Conservation (phyloP, 768 basidiomycete genomes). For the Kwoniella pini region DNA sequence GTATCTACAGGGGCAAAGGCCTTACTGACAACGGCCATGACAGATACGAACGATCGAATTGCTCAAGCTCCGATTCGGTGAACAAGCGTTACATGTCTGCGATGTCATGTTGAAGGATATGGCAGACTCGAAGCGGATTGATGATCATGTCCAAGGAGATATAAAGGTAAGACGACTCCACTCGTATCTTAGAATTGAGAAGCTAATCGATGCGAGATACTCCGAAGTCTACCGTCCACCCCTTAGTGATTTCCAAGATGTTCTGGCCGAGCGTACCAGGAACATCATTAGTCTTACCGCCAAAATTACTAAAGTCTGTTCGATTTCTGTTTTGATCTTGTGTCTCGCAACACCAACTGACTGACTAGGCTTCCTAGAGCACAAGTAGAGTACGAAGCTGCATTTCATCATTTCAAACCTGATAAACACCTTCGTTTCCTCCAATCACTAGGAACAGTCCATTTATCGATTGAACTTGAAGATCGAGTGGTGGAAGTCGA, state of each 20-base stretch:
- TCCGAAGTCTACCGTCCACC: conserved; percentile 72
- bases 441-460: conserved; percentile 81
- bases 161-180: conserved; percentile 59
- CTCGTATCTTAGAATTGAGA: neutral
- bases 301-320: conserved; percentile 75
- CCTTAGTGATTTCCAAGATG: conserved; percentile 85
- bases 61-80: conserved; percentile 93
- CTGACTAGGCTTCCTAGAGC: conserved; percentile 58
- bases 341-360: neutral
- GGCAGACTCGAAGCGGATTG: conserved; percentile 87
- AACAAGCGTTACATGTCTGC: conserved; percentile 86
- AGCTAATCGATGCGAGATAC: neutral
- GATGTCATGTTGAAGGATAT: conserved; percentile 98
- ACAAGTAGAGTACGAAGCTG: conserved; percentile 72
- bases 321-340: neutral
- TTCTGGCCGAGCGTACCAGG: conserved; percentile 91
- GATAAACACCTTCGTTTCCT: conserved; percentile 90
- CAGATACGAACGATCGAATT: conserved; percentile 91
- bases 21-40: conserved; percentile 7
- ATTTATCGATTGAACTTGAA: conserved; percentile 74
- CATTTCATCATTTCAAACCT: conserved; percentile 81
- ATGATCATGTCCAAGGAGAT: conserved; percentile 81
- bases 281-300: conserved; percentile 73
- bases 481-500: conserved; percentile 75
- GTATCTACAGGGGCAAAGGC: neutral